These are phyloP conservation scores for Gossypium stocksii DNA, from an alignment of 345 rosid species.

Conservation along the genomic window DNA sequence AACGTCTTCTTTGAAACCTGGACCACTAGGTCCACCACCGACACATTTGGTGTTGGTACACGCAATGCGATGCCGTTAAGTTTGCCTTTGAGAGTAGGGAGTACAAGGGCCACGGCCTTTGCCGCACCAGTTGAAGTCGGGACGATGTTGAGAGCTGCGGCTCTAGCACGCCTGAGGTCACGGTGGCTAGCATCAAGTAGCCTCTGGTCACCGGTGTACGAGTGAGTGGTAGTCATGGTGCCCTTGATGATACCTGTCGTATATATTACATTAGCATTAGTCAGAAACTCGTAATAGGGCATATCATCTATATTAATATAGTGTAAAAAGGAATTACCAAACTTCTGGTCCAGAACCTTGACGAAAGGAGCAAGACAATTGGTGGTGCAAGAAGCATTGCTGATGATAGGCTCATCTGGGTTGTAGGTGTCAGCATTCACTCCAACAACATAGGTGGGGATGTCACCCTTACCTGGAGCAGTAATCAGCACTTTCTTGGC, in stretches of 20 bases:
- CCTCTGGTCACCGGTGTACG: constrained; percentile 97
- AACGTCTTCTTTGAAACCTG: constrained; percentile 91
- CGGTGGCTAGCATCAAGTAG: constrained; percentile 92
- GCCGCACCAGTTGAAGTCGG: constrained; percentile 98
- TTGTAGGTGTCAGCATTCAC: constrained; percentile 82
- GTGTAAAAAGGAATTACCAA: constrained; percentile 41
- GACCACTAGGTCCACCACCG: constrained; percentile 88
- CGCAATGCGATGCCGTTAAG: constrained; percentile 94
- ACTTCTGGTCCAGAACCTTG: constrained; percentile 97
- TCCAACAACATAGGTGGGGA: constrained; percentile 93
- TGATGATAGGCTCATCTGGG: constrained; percentile 73
- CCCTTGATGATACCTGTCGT: constrained; percentile 87
- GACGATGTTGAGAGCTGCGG: constrained; percentile 92
- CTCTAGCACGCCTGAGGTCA: constrained; percentile 92
- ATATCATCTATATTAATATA: no score
- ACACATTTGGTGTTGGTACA: constrained; percentile 94
- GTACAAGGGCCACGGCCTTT: constrained; percentile 92
- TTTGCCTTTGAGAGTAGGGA: constrained; percentile 86
- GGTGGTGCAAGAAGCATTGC: constrained; percentile 99
- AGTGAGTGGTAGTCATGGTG: constrained; percentile 98
- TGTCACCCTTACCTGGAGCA: constrained; percentile 97
- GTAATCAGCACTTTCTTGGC: constrained; percentile 96
- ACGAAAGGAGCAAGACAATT: constrained; percentile 99
- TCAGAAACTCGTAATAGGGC: neutral
- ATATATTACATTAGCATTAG: neutral